Evolutionary conservation across 202 grass and related monocot species (phyloP).

Genomic region (Setaria italica): DNA sequence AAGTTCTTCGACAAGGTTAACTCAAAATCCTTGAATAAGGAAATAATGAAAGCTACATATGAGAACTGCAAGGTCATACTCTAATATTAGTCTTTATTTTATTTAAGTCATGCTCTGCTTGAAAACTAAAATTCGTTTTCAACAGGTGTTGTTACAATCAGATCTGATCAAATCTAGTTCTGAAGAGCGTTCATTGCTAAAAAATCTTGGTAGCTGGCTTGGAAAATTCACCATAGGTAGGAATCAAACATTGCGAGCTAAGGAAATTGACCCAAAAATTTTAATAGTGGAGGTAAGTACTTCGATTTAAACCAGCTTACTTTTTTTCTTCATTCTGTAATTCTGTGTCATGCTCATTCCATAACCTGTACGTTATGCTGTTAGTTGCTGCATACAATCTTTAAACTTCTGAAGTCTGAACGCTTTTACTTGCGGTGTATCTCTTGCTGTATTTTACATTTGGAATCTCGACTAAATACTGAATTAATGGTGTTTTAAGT

Average conservation of each 20-base stretch:
- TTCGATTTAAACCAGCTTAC: background rate
- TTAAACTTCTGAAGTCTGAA: background rate
- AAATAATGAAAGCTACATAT: slow-evolving; percentile 95
- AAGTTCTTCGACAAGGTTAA: slow-evolving; percentile 93
- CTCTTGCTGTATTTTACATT: slow-evolving; percentile 23
- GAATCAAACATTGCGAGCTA: slow-evolving; percentile 89
- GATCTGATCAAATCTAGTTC: slow-evolving; percentile 99
- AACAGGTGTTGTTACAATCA: slow-evolving; percentile 84
- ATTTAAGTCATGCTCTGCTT: slow-evolving; percentile 27
- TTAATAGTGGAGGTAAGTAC: slow-evolving; percentile 84
- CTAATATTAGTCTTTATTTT: slow-evolving; percentile 11
- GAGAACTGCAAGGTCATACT: slow-evolving; percentile 95
- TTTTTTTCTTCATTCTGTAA: slow-evolving; percentile 24
- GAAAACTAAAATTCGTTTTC: slow-evolving; percentile 34
- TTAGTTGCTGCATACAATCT: slow-evolving; percentile 26
- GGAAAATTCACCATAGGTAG: slow-evolving; percentile 97
- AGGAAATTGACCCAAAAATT: slow-evolving; percentile 97
- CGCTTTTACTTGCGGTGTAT: slow-evolving; percentile 1
- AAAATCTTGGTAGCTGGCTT: slow-evolving; percentile 99
- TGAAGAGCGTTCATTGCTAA: slow-evolving; percentile 94
- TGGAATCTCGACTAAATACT: background rate
- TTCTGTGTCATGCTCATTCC: background rate
- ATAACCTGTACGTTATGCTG: background rate
- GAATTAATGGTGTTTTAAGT: slow-evolving; percentile 9
- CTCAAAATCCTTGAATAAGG: slow-evolving; percentile 91